Evolutionary conservation across 2,329 filamentous ascomycete species (phyloP).

Genomic region (Fusarium burgessii): DNA sequence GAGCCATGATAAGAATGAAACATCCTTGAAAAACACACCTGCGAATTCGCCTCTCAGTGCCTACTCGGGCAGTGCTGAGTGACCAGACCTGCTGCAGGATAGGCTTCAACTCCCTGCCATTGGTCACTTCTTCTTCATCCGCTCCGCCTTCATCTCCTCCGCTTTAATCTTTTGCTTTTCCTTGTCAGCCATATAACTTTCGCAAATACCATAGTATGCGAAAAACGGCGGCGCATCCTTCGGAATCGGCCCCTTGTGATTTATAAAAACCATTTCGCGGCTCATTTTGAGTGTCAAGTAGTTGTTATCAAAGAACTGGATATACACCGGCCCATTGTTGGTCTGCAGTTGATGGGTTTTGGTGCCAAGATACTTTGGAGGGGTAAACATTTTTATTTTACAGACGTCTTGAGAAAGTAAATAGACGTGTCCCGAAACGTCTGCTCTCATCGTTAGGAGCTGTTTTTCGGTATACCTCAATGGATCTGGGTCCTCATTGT

Average conservation of each 20-base stretch:
- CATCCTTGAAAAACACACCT: background rate
- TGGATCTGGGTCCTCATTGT: background rate
- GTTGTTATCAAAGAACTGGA: background rate
- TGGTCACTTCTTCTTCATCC: background rate
- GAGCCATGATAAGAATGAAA: background rate
- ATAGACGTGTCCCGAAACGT: background rate
- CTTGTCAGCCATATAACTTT: background rate
- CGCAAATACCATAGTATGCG: background rate
- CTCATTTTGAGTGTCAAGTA: background rate
- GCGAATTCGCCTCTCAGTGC: rapidly evolving
- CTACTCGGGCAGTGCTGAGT: too few species aligned
- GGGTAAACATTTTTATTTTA: rapidly evolving
- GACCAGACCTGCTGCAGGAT: too few species aligned
- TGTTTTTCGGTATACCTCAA: background rate
- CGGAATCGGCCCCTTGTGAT: background rate
- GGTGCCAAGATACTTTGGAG: background rate
- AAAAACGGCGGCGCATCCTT: background rate
- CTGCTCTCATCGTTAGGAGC: background rate
- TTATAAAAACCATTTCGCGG: background rate
- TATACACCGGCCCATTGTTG: rapidly evolving
- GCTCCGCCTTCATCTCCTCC: background rate
- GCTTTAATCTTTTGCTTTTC: rapidly evolving
- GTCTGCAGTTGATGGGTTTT: background rate
- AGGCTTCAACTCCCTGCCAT: background rate
- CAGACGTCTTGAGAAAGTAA: background rate